phyloP scores from a whole-genome alignment of 108 stramenopile species.

The Nitzschia inconspicua region DNA sequence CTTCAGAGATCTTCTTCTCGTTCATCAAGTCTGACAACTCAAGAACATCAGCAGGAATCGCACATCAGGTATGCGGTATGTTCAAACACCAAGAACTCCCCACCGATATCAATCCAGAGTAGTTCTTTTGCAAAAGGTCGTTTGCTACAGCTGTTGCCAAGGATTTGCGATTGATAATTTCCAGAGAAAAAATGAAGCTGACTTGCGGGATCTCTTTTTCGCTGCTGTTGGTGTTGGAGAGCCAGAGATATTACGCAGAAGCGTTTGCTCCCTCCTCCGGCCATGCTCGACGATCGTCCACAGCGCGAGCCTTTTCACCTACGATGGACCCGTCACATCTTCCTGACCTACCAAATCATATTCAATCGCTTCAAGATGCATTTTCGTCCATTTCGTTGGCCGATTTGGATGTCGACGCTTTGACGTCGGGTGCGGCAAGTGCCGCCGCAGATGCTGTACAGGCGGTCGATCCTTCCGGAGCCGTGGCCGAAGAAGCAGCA shows the following conservation, averaged over 20 bases:
- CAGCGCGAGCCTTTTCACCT: slow-evolving; percentile 33
- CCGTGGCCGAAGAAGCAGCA: slow-evolving; percentile 36
- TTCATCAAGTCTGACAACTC: no score
- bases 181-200: no score
- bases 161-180: no score
- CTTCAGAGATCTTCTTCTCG: no score
- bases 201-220: no score
- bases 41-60: no score
- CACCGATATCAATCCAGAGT: no score
- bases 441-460: slow-evolving; percentile 34
- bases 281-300: neutral
- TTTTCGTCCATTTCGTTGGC: slow-evolving; percentile 58
- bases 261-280: slow-evolving; percentile 48
- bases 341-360: slow-evolving; percentile 44
- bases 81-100: no score
- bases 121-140: neutral
- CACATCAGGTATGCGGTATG: no score
- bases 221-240: no score
- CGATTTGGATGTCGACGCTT: slow-evolving; percentile 33
- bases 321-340: slow-evolving; percentile 49
- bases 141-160: neutral
- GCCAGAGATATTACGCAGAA: no score
- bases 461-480: slow-evolving; percentile 20
- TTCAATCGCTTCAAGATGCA: slow-evolving; percentile 47
- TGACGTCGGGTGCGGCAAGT: slow-evolving; percentile 22